These are phyloP conservation scores for Eutrema salsugineum DNA, from an alignment of 441 rosid species.

Conservation along the genomic window DNA sequence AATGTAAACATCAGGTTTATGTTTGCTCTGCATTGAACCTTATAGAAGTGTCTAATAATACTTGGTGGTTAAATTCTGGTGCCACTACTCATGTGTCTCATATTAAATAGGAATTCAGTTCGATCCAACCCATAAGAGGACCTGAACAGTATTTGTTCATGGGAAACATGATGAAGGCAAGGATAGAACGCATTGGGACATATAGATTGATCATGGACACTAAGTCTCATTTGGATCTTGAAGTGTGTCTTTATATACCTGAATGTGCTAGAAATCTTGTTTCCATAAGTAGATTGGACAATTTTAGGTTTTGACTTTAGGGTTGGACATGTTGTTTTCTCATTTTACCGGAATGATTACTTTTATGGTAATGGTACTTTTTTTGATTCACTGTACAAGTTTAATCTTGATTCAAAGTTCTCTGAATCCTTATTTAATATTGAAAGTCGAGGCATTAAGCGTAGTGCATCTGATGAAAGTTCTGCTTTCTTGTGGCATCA, in stretches of 20 bases:
- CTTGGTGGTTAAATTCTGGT: too few relatives aligned
- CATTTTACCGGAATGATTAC: not conserved
- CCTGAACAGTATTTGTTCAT: not conserved
- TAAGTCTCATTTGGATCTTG: not conserved
- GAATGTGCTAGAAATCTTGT: too few relatives aligned
- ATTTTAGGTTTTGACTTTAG: too few relatives aligned
- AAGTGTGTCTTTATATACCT: too few relatives aligned
- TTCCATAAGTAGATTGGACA: too few relatives aligned
- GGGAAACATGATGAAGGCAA: not conserved
- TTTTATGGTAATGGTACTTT: not conserved
- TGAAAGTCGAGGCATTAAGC: not conserved
- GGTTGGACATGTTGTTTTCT: not conserved
- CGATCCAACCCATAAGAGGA: not conserved
- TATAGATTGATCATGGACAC: not conserved
- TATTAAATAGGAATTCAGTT: not conserved
- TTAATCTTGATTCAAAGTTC: not conserved
- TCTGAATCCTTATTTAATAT: not conserved
- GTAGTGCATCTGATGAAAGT: too few relatives aligned
- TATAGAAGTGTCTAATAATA: too few relatives aligned
- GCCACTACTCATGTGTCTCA: not conserved
- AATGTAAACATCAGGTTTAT: too few relatives aligned
- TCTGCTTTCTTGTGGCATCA: not conserved
- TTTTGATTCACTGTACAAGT: not conserved
- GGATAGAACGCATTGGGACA: not conserved
- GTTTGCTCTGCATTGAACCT: too few relatives aligned